Percentiles rank a stretch among this genome's conserved stretches.
Conservation (phyloP, 306 rosid genomes). For the Gleditsia sinensis region DNA sequence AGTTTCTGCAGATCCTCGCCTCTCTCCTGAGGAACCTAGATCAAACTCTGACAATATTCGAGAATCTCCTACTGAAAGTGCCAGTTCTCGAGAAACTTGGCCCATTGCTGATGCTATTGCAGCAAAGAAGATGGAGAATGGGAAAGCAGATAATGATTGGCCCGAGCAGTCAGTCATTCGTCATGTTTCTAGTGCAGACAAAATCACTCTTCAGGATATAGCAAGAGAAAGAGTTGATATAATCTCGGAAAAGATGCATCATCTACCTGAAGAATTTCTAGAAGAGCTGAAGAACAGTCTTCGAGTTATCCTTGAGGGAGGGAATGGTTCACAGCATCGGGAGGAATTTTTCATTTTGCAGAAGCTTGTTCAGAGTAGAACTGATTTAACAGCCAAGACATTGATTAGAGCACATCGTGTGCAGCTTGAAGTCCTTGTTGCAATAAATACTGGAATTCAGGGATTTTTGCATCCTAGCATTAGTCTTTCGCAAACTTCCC, state of each 20-base stretch:
- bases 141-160: conserved; percentile 67
- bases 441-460: conserved; percentile 92
- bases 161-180: conserved; percentile 83
- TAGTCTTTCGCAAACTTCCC: conserved; percentile 79
- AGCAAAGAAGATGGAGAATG: conserved; percentile 83
- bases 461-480: conserved; percentile 94
- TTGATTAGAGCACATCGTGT: conserved; percentile 86
- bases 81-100: conserved; percentile 93
- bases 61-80: conserved; percentile 95
- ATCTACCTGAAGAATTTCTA: conserved; percentile 74
- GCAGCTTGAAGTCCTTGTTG: conserved; percentile 93
- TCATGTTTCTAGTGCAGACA: conserved; percentile 81
- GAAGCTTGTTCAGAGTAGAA: conserved; percentile 79
- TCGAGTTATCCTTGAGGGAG: conserved; percentile 84
- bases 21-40: conserved; percentile 86
- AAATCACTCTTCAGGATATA: conserved; percentile 81
- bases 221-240: conserved; percentile 89
- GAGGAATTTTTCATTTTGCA: conserved; percentile 87
- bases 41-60: conserved; percentile 74
- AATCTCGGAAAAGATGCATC: conserved; percentile 82
- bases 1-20: conserved; percentile 73
- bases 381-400: conserved; percentile 86
- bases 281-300: conserved; percentile 83
- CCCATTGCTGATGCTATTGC: conserved; percentile 69
- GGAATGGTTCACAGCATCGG: conserved; percentile 78